Evolutionary conservation across 306 rosid genomes (phyloP).

Genomic region (Glycine tomentella): DNA sequence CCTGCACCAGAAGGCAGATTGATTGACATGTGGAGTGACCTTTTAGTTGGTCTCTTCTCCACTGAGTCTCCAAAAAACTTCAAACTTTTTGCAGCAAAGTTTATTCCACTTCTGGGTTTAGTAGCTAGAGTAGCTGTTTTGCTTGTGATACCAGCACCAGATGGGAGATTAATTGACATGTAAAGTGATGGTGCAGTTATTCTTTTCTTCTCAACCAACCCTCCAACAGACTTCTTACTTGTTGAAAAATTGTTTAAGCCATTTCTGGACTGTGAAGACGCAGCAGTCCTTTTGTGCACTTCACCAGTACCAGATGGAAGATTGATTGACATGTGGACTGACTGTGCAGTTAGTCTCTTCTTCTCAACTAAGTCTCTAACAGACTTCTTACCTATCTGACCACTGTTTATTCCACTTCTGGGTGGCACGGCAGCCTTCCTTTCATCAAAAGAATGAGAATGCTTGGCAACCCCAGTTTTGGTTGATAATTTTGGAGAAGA

Average conservation of each 20-base stretch:
- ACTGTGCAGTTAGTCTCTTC: slow-evolving; percentile 52
- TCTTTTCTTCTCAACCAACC: slow-evolving; percentile 48
- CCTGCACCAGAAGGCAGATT: slow-evolving; percentile 53
- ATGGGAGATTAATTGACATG: slow-evolving; percentile 61
- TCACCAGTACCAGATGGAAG: slow-evolving; percentile 50
- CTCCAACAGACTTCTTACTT: slow-evolving; percentile 25
- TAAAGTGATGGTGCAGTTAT: slow-evolving; percentile 54
- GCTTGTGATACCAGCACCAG: slow-evolving; percentile 51
- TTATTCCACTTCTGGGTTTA: slow-evolving; percentile 43
- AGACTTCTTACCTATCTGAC: slow-evolving; percentile 51
- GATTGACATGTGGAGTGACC: slow-evolving; percentile 70
- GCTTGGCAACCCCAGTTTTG: slow-evolving; percentile 44
- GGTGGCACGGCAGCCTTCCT: slow-evolving; percentile 42
- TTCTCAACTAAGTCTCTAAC: slow-evolving; percentile 47
- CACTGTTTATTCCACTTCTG: slow-evolving; percentile 28
- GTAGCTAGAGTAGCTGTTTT: slow-evolving; percentile 43
- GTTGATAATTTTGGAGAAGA: slow-evolving; percentile 54
- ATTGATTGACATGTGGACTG: slow-evolving; percentile 68
- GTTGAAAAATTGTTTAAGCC: slow-evolving; percentile 43
- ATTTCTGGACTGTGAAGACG: slow-evolving; percentile 38
- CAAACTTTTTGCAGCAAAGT: slow-evolving; percentile 48
- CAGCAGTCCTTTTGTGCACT: slow-evolving; percentile 51
- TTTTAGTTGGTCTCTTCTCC: slow-evolving; percentile 53
- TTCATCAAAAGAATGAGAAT: slow-evolving; percentile 45
- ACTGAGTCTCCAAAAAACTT: slow-evolving; percentile 40